Conservation (phyloP, 495 filamentous ascomycete genomes). For the Penicillium odoratum region DNA sequence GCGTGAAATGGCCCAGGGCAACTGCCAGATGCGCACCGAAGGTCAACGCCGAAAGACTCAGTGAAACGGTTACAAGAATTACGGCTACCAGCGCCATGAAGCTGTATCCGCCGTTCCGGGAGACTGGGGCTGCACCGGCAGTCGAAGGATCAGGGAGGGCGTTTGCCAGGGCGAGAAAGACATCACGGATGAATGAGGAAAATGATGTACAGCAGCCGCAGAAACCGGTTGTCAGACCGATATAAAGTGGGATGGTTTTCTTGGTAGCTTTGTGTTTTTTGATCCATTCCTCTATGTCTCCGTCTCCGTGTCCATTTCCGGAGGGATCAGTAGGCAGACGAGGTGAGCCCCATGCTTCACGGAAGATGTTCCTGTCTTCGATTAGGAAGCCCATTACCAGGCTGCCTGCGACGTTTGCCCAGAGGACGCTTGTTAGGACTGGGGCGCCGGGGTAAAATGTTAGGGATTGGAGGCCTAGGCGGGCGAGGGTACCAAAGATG, state of each 20-base stretch:
- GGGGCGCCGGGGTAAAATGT: constrained; percentile 81
- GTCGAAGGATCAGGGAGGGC: constrained; percentile 54
- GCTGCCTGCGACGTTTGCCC: constrained; percentile 89
- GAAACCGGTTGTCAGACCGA: constrained; percentile 90
- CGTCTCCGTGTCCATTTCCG: background rate
- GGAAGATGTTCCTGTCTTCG: constrained; percentile 78
- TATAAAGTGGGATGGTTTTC: constrained; percentile 85
- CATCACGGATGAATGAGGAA: constrained; percentile 83
- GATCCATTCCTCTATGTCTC: constrained; percentile 25
- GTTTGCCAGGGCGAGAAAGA: constrained; percentile 83
- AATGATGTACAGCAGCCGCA: constrained; percentile 93
- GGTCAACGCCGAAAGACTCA: constrained; percentile 56
- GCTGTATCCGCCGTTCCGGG: constrained; percentile 74
- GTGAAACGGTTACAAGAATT: constrained; percentile 62
- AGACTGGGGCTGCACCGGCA: constrained; percentile 17
- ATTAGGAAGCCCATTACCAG: constrained; percentile 82
- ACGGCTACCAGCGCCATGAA: constrained; percentile 78
- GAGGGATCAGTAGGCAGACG: background rate
- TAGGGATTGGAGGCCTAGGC: constrained; percentile 78
- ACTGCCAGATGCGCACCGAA: constrained; percentile 71
- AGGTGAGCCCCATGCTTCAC: constrained; percentile 56
- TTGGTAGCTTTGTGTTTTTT: constrained; percentile 52
- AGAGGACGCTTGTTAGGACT: constrained; percentile 70
- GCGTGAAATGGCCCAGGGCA: constrained; percentile 46
- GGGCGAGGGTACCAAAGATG: constrained; percentile 80